Evolutionary conservation across 139 green algal species (phyloP).

Genomic region (Astrephomene gubernaculifera): DNA sequence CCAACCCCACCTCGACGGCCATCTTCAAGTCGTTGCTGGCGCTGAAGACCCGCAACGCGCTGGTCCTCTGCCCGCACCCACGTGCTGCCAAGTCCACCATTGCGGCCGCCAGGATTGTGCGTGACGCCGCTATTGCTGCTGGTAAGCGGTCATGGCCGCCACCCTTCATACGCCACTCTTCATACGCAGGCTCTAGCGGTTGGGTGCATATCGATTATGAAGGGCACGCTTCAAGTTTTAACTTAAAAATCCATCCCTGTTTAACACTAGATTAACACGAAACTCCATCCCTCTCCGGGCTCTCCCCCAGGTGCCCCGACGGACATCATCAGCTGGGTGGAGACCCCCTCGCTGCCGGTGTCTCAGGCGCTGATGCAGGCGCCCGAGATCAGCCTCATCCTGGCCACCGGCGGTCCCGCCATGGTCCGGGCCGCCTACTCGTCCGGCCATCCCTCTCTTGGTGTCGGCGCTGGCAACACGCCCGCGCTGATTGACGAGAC

Average conservation of each 20-base stretch:
- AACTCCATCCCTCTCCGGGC: too few species aligned
- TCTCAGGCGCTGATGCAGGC: conserved; percentile 73
- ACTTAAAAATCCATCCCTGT: too few species aligned
- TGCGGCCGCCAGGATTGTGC: conserved; percentile 71
- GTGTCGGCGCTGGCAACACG: conserved; percentile 80
- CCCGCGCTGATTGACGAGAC: conserved; percentile 79
- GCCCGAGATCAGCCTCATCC: conserved; percentile 70
- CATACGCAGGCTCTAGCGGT: too few species aligned
- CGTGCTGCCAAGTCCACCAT: conserved; percentile 68
- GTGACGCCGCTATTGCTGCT: conserved; percentile 70
- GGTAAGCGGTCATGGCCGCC: too few species aligned
- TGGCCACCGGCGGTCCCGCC: conserved; percentile 76
- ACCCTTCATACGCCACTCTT: too few species aligned
- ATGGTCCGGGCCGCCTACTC: conserved; percentile 80
- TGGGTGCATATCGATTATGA: too few species aligned
- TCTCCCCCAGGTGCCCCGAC: conserved; percentile 52
- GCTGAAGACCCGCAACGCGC: conserved; percentile 80
- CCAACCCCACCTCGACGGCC: conserved; percentile 72
- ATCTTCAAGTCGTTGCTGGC: conserved; percentile 81
- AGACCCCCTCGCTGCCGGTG: conserved; percentile 65
- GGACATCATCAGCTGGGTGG: conserved; percentile 77
- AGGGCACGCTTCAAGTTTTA: too few species aligned
- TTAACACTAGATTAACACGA: too few species aligned
- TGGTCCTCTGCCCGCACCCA: conserved; percentile 77
- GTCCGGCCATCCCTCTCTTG: conserved; percentile 76